Percentiles rank a stretch among this genome's conserved stretches.
phyloP scores from a whole-genome alignment of 768 basidiomycete species.

The Hydnomerulius pinastri region DNA sequence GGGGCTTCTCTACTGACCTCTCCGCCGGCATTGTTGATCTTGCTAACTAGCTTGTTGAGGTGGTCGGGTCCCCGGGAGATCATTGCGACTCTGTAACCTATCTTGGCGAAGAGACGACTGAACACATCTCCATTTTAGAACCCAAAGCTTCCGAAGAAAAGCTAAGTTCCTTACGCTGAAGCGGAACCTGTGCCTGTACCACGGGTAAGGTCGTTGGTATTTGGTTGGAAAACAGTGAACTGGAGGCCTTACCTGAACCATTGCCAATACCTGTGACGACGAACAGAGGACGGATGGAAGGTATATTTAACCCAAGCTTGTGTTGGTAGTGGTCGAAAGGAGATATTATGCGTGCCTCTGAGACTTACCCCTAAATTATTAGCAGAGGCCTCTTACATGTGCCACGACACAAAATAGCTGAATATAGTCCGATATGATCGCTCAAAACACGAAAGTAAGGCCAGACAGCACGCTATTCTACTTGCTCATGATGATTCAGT shows the following conservation, averaged over 20 bases:
- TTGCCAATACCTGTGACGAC: constrained; percentile 59
- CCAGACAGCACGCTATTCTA: too few species aligned
- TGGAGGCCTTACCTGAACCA: constrained; percentile 32
- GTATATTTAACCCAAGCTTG: too few species aligned
- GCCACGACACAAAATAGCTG: too few species aligned
- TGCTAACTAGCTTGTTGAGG: constrained; percentile 52
- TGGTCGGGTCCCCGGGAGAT: constrained; percentile 58
- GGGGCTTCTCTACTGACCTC: constrained; percentile 39
- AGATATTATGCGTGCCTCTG: too few species aligned
- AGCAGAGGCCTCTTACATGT: too few species aligned
- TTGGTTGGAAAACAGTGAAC: background rate
- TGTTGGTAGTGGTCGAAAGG: too few species aligned
- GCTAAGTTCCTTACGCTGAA: constrained; percentile 49
- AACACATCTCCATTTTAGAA: background rate
- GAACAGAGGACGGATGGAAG: constrained; percentile 48
- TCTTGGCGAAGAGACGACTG: constrained; percentile 62
- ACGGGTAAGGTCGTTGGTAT: constrained; percentile 1
- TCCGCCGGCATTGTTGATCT: constrained; percentile 58
- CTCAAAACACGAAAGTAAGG: too few species aligned
- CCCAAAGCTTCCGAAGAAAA: background rate
- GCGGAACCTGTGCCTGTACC: constrained; percentile 59
- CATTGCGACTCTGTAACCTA: constrained; percentile 68
- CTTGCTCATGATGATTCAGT: too few species aligned
- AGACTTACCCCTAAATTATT: too few species aligned
- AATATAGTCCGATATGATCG: too few species aligned